Base-by-base conservation (phyloP, 805 yeast species). In the Starmerella stigmatis region DNA sequence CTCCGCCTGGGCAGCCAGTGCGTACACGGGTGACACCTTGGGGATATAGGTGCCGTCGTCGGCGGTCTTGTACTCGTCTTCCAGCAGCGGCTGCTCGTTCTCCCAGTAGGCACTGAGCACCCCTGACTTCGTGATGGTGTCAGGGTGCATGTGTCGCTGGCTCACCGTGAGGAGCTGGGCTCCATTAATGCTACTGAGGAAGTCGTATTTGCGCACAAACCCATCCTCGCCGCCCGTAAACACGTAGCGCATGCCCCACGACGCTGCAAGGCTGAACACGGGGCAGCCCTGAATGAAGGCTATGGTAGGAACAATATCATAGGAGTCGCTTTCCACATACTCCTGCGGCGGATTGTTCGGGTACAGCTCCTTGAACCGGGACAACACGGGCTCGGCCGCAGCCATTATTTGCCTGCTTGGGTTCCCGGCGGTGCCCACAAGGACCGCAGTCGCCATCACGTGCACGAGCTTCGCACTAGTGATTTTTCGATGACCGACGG, bases 171-270 rank as follows among this genome's bases (percentile, higher is more conserved):
- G 67, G 5, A 92, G 89, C 6, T 81, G 69, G 54, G 81, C 82
- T 15, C 96, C 96, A 57, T 83, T 88, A 20, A 92, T 73, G 1
- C 96, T 81, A 27, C 80, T 81, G 31, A 79, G 72, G 51, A 92
- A 80, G 63, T 92, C 95, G 64, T 81, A 92, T 59, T 83, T 86
- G 39, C 98, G 69, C 27, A 92, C 82, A 56, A 78, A 84, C 4
- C 98, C 98, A 62, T 92, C 98, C 53, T 82, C 89, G 9, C 97
- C 97, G 17, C 98, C 98, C 0, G 95, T 80, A 56, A 88, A 81
- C 31, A 92, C 68, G 81, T 86, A 88, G 58, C 79, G 79, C 33
- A 86, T 79, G 5, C 94, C 94, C 55, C 74, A 76, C 1, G 94
- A 75, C 37, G 86, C 67, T 2, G 88, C 80, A 28, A 89, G 54